Base-by-base conservation (phyloP, 148 eudicot species). In the Limonium bicolor region DNA sequence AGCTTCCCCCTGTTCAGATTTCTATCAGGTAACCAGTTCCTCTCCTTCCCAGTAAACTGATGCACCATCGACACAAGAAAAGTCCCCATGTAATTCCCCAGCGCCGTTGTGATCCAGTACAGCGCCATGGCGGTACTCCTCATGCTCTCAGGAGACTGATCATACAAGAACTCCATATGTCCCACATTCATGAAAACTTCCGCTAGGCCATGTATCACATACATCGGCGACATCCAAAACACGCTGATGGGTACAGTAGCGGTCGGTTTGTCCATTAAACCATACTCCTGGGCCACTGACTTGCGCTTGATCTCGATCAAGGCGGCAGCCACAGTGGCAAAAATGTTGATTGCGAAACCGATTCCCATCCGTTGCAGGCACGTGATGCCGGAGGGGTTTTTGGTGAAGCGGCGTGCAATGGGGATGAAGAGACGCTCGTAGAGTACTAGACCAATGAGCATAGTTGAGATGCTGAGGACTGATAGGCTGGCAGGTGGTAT, bases 71-170 rank as follows among this genome's bases (percentile, higher is more conserved):
- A 38, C 11, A 78, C 80, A 66, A 73, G 30, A 6, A 64, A 20
- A 1, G 80, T 70, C 42, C 86, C 69, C 6, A 55, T 7, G 26
- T 73, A 78, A 16, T 65, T 70, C 8, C 86, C 86, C 0, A 61
- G 14, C 0, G 74, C 58, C 15, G 53, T 70, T 6, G 79, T 54
- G 4, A 63, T 55, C 53, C 66, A 63, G n/a, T 45, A 69, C 2
- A 77, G 63, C 2, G 80, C 72, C 6, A 54, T 56, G 2, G 70
- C 65, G 0, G 66, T 63, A 46, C 80, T 77, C 20, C 80, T 66
- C 84, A 77, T 69, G 55, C 76, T 66, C 15, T 77, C 80, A 0
- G 84, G 79, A 5, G 76, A 60, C 19, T 77, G 80, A 40, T 77
- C 76, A 27, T 73, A 77, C 0, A 77, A 36, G 45, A 77, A 77